Base-by-base conservation (phyloP, 108 stramenopile genomes). In the Nannochloropsis oceanica region DNA sequence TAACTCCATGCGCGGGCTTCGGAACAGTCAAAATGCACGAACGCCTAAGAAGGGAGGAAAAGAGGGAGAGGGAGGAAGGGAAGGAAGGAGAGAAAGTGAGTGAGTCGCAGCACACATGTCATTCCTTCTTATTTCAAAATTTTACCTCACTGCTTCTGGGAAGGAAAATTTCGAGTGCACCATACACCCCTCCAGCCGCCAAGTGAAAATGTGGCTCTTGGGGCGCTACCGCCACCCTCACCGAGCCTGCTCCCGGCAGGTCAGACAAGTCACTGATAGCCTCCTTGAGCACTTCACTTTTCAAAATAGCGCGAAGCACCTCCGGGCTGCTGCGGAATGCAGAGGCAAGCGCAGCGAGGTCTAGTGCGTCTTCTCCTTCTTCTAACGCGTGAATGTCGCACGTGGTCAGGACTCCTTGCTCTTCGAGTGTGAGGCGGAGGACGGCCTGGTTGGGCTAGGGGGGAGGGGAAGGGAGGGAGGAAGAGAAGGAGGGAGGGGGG, bases 321-420 rank as follows among this genome's bases (percentile, higher is more conserved):
- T 84, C 89, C 26, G 81, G 27, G 24, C 86, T 89, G 14, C 42
- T 82, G 26, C 84, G 27, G 83, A 89, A 90, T 13, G 89, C 89
- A 43, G 87, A 85, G 20, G 89, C 87, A 13, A 90, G 89, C 3
- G 89, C 84, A 8, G 86, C 84, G 22, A 89, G 87, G 83, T 90
- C 88, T 84, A 89, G 87, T 43, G 84, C 86, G 8, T 89, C 89
- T 80, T 85, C 88, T 22, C 85, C 87, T 86, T 89, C 80, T 43
- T 25, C 82, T 18, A 84, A 25, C 1, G 18, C 87, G 11, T 86
- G 86, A n/a, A 90, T 87, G 79, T 90, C 89, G 82, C 89, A 90
- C 79, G 88, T 90, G 46, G 89, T 90, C 86, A 90, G 89, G 42
- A 90, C 89, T 8, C 89, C 89, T 12, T 43, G 85, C 83, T 88